Evolutionary conservation across 176 grass and related monocot species (phyloP).

Genomic region (Aegilops bicornis): DNA sequence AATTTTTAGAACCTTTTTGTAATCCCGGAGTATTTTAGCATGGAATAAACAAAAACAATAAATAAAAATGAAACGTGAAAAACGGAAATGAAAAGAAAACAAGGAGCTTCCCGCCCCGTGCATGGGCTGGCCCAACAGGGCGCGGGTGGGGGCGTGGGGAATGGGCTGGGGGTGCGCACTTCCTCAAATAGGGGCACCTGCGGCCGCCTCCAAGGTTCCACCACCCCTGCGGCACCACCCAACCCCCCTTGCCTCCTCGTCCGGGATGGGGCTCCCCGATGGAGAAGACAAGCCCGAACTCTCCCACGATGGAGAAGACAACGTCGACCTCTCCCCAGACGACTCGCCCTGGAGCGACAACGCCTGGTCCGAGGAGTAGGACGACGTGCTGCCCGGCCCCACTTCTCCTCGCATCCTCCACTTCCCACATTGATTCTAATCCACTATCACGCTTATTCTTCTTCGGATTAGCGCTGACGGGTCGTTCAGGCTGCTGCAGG

Average conservation of each 20-base stretch:
- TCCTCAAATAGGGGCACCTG: too few species aligned
- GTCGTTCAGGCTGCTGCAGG: slow-evolving; percentile 22
- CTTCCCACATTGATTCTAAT: neutral
- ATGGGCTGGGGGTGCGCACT: too few species aligned
- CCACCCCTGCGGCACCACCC: neutral
- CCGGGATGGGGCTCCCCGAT: slow-evolving; percentile 32
- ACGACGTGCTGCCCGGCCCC: slow-evolving; percentile 10
- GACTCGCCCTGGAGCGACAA: slow-evolving; percentile 41
- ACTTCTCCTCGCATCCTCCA: neutral
- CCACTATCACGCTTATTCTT: neutral
- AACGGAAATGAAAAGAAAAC: too few species aligned
- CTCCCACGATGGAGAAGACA: slow-evolving; percentile 33
- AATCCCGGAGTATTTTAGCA: too few species aligned
- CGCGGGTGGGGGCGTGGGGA: too few species aligned
- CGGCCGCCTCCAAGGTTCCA: neutral
- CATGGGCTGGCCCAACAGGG: too few species aligned
- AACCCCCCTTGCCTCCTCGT: neutral
- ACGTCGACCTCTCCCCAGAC: slow-evolving; percentile 27
- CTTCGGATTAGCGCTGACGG: neutral
- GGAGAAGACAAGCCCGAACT: slow-evolving; percentile 11
- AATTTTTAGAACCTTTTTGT: too few species aligned
- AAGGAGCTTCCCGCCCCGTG: too few species aligned
- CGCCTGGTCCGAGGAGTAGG: slow-evolving; percentile 29
- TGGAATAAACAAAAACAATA: too few species aligned
- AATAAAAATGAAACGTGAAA: too few species aligned